Conservation (phyloP, 106 monocot genomes). For the Dioscorea dumetorum region DNA sequence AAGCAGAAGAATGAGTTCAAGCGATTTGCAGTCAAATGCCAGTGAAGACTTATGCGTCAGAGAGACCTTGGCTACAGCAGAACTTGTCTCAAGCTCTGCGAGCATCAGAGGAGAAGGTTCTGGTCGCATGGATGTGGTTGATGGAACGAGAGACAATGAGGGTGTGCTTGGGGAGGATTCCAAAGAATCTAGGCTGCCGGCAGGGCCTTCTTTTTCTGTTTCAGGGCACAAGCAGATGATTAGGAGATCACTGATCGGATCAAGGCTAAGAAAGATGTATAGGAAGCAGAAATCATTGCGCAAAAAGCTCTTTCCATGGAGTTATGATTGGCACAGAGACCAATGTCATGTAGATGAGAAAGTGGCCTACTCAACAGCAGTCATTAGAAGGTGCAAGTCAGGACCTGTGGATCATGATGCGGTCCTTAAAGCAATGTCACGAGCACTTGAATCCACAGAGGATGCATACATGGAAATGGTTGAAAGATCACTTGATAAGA, state of each 20-base stretch:
- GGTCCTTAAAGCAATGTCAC: conserved; percentile 74
- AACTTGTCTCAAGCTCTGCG: conserved; percentile 23
- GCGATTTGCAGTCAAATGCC: conserved; percentile 6
- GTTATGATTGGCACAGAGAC: conserved; percentile 91
- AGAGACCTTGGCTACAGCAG: conserved; percentile 10
- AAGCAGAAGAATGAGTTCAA: conserved; percentile 14
- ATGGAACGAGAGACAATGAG: conserved; percentile 33
- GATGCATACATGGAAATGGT: conserved; percentile 90
- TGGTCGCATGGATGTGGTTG: conserved; percentile 13
- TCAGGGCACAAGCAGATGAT: conserved; percentile 30
- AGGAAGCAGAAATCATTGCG: conserved; percentile 65
- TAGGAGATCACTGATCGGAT: conserved; percentile 37
- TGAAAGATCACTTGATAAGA: conserved; percentile 60
- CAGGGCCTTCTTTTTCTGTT: conserved; percentile 31
- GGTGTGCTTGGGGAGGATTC: conserved; percentile 13
- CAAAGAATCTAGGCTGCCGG: conserved; percentile 13
- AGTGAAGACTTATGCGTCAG: conserved; percentile 17
- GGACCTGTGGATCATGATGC: conserved; percentile 83
- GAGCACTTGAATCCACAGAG: conserved; percentile 72
- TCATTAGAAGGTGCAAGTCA: conserved; percentile 67
- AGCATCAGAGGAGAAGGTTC: conserved; percentile 17
- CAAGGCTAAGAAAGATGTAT: conserved; percentile 64
- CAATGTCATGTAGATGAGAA: conserved; percentile 36
- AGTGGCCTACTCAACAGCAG: conserved; percentile 17
- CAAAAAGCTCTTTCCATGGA: conserved; percentile 91